phyloP scores from a whole-genome alignment of 1,139 yeast species.

The Candida labiduridarum region DNA sequence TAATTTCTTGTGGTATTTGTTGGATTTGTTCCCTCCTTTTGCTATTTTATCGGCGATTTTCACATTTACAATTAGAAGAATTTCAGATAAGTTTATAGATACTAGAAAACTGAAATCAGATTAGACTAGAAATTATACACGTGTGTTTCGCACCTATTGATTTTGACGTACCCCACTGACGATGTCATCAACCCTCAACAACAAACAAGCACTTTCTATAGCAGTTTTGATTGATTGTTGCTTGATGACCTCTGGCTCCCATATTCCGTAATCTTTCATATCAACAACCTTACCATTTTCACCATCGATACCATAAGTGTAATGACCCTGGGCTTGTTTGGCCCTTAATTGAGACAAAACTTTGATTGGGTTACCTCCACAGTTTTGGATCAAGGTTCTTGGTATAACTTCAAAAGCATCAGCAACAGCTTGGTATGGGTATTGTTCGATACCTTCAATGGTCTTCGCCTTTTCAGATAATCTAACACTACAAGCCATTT shows the following conservation, averaged over 20 bases:
- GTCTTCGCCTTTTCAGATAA: constrained; percentile 89
- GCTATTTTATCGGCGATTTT: constrained; percentile 36
- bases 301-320: constrained; percentile 92
- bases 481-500: constrained; percentile 94
- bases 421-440: constrained; percentile 99
- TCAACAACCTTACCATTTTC: constrained; percentile 92
- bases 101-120: constrained; percentile 16
- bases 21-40: constrained; percentile 63
- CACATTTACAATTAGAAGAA: constrained; percentile 23
- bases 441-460: constrained; percentile 93
- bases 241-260: constrained; percentile 99
- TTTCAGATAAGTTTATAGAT: constrained; percentile 26
- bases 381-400: constrained; percentile 93
- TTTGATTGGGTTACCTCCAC: constrained; percentile 96
- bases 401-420: constrained; percentile 99
- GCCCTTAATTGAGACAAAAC: constrained; percentile 90
- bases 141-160: constrained; percentile 5
- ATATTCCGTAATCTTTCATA: constrained; percentile 92
- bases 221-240: constrained; percentile 97
- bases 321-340: constrained; percentile 87
- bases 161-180: constrained; percentile 86
- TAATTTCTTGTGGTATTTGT: constrained; percentile 52
- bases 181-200: constrained; percentile 94
- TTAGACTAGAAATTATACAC: constrained; percentile 1
- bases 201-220: constrained; percentile 92